A percentile compares a stretch with the other conserved stretches of the same genome.
Evolutionary conservation across 208 protist genomes (phyloP).

Genomic region (Crithidia brevicula): DNA sequence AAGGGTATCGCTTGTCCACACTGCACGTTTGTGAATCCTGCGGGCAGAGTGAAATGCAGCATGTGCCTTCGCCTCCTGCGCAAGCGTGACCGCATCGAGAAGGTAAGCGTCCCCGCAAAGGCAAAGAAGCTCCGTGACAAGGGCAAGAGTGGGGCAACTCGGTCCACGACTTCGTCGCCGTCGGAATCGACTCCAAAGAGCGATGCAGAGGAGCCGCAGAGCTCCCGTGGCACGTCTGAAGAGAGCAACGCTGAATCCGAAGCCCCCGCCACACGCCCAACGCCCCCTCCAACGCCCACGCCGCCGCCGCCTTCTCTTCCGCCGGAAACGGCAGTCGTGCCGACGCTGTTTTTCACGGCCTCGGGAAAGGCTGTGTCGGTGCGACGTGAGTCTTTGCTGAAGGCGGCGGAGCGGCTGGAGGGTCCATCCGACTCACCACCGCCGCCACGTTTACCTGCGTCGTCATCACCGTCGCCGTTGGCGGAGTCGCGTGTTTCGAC

Average conservation of each 20-base stretch:
- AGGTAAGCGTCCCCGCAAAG: background rate
- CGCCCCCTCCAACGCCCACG: background rate
- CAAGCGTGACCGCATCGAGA: conserved; percentile 28
- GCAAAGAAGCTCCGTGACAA: background rate
- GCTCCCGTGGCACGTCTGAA: background rate
- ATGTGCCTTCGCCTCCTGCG: conserved; percentile 62
- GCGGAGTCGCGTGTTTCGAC: background rate
- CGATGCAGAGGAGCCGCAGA: background rate
- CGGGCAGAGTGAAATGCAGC: conserved; percentile 45
- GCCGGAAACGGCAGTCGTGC: no score
- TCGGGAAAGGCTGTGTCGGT: conserved; percentile 40
- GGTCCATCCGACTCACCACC: background rate
- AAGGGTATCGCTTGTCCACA: conserved; percentile 47
- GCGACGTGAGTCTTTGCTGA: conserved; percentile 23
- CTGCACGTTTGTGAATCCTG: conserved; percentile 69
- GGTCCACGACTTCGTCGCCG: background rate
- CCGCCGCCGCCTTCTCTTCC: no score
- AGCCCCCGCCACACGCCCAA: no score
- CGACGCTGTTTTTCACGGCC: conserved; percentile 43
- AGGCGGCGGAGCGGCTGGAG: conserved; percentile 19
- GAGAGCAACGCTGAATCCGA: conserved; percentile 1
- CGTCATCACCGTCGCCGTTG: background rate
- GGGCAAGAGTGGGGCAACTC: background rate
- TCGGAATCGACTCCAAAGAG: background rate
- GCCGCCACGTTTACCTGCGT: background rate